Conservation (phyloP, 257 asterid species). For the Linderniella brevidens region DNA sequence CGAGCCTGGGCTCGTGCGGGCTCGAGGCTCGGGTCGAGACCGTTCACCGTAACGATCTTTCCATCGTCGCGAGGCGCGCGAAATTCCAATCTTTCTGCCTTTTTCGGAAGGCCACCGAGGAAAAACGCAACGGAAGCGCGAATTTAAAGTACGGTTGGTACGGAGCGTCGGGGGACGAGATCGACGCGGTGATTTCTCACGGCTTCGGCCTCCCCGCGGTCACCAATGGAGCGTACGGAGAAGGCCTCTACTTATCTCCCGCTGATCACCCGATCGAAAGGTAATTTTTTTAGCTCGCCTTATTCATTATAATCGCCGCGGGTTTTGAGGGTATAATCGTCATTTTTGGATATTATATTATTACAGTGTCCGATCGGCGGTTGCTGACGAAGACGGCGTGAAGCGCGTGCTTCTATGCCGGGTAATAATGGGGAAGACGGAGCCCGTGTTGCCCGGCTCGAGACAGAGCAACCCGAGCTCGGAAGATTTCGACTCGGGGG, state of each 20-base stretch:
- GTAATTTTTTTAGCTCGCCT: conserved; percentile 12
- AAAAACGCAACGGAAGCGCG: conserved; percentile 23
- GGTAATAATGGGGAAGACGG: conserved; percentile 35
- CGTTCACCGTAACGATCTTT: conserved; percentile 13
- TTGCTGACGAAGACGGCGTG: conserved; percentile 28
- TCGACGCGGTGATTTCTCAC: conserved; percentile 13
- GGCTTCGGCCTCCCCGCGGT: conserved; percentile 31
- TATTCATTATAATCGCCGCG: too few species aligned
- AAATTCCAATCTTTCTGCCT: conserved; percentile 17
- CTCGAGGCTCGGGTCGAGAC: conserved; percentile 14
- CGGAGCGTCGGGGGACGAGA: conserved; percentile 30
- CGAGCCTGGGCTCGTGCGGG: conserved; percentile 18
- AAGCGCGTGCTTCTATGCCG: conserved; percentile 39
- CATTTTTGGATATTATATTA: too few species aligned
- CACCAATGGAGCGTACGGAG: conserved; percentile 11
- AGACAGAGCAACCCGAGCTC: conserved; percentile 27
- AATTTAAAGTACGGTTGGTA: conserved; percentile 39
- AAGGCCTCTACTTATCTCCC: conserved; percentile 24
- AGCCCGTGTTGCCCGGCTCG: conserved; percentile 19
- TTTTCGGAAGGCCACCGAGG: conserved; percentile 23
- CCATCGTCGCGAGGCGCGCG: conserved; percentile 15
- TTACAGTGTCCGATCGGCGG: conserved; percentile 25
- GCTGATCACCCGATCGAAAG: conserved; percentile 26
- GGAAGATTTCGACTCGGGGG: conserved; percentile 38
- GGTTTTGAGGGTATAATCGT: too few species aligned